Base-by-base conservation (phyloP, 164 flowering plant genomes). In the Amborella trichopoda region DNA sequence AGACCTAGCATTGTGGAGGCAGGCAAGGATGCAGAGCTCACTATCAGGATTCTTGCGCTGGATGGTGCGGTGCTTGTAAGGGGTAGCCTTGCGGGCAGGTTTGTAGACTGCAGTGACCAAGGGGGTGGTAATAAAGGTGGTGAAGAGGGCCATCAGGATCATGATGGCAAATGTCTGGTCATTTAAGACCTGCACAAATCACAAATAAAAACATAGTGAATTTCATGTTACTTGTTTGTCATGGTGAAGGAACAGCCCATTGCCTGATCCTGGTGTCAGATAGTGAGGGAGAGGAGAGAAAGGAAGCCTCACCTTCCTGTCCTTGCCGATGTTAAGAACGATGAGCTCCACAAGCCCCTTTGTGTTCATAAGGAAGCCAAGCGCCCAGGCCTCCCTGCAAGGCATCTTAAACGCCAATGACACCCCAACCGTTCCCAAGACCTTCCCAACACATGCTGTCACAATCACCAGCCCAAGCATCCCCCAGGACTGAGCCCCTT, bases 21-120 rank as follows among this genome's bases (percentile, higher is more conserved):
- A 73, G 3, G 71, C 56, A 0, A 82, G 53, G 1, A 78, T 27
- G 1, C 55, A 54, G 13, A 88, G 55, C 28, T 73, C 71, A 0
- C 71, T 12, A 40, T 59, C 52, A 1, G 71, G 71, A 3, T 63
- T 54, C 1, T 48, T 51, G 56, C 80, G 87, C 30, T 84, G 87
- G 23, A 89, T 66, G 28, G 78, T 76, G 58, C 85, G 59, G 26
- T 79, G 65, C 50, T 56, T 68, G 61, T 56, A 55, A 18, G 55
- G 47, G 56, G 53, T 69, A 60, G 67, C 72, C 6, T 72, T 78
- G 59, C 50, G 55, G n/a, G 79, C 67, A 13, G 93, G 93, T 26
- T 81, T 66, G 48, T 81, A 78, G 20, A 88, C 26, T 17, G 65
- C 12, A 59, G 50, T 68, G 27, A 77, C 58, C 20, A 83, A 6